These are phyloP conservation scores for Calonectria pseudoreteaudii DNA, from an alignment of 2,329 filamentous ascomycete genomes.

Conservation along the genomic window DNA sequence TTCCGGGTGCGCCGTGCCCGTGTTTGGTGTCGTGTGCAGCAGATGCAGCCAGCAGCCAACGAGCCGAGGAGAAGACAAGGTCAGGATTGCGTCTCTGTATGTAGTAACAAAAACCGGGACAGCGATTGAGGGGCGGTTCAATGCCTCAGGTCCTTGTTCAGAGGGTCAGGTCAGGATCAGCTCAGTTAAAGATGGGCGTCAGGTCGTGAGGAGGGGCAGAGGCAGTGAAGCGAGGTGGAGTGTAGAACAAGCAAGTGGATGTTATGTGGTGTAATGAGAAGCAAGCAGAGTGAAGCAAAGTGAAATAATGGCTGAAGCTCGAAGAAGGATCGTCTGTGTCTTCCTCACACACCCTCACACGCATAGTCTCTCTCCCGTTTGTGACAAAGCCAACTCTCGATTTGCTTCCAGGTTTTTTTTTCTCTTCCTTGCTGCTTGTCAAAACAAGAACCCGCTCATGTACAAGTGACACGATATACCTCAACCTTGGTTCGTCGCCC, in stretches of 20 bases:
- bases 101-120: background rate
- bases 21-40: constrained; percentile 4
- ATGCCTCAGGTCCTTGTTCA: constrained; percentile 17
- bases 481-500: constrained; percentile 36
- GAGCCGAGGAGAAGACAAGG: constrained; percentile 29
- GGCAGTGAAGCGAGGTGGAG: constrained; percentile 16
- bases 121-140: constrained; percentile 14
- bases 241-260: constrained; percentile 15
- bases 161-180: constrained; percentile 33
- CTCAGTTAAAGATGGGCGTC: constrained; percentile 24
- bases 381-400: background rate
- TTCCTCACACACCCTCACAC: background rate
- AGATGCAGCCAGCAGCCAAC: constrained; percentile 16
- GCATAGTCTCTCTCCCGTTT: background rate
- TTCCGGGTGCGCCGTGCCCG: constrained; percentile 4
- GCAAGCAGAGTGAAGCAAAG: constrained; percentile 6
- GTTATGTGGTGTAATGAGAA: constrained; percentile 19
- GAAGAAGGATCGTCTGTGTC: background rate
- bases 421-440: constrained; percentile 19
- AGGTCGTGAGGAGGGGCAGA: constrained; percentile 8
- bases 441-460: constrained; percentile 21
- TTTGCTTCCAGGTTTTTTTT: constrained; percentile 21
- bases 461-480: constrained; percentile 39
- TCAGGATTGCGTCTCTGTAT: constrained; percentile 6
- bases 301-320: background rate